Evolutionary conservation across 345 rosid genomes (phyloP), one percentile per base, ranked within the genome.

Genomic region (Orychophragmus violaceus): DNA sequence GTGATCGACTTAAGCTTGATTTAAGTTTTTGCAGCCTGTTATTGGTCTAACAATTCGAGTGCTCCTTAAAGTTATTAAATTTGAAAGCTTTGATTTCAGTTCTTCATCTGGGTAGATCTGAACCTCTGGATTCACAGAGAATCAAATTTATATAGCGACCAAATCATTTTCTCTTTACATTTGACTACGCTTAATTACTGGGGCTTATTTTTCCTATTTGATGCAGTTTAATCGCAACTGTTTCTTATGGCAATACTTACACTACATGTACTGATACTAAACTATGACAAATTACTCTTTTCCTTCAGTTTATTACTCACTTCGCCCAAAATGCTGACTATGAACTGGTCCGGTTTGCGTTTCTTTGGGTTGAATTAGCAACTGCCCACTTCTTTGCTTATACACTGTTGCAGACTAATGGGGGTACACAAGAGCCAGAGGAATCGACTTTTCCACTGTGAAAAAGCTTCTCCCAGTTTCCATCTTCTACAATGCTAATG

Each of bases 401-500:
- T 93, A 73, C 82, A 86, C 77, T 72, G 82, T 56, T 88, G 93
- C 8, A 81, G 87, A 69, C 64, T 71, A 76, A 74, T 62, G 71
- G 97, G 97, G 98, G 59, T 82, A 80, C 72, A 81, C 91, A 0
- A 82, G 75, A 73, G 81, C 90, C 46, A 82, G 49, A 83, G 85
- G 81, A 54, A 4, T 83, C 16, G 86, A 86, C 30, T 36, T 83
- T 66, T 72, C 71, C 23, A 88, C 94, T 3, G 87, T 89, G 0
- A 93, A 74, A 74, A 85, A 79, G 74, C 94, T 93, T 72, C 84
- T 93, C 23, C 91, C 89, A 0, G 81, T 93, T 61, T 93, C 98
- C 0, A 62, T 90, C 21, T 93, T 93, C 78, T 93, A 90, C 83
- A 93, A 90, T 81, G 97, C 97, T 32, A 93, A 93, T 68, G 98